phyloP scores from a whole-genome alignment of 805 yeast genomes.

The Candida cerambycidarum region DNA sequence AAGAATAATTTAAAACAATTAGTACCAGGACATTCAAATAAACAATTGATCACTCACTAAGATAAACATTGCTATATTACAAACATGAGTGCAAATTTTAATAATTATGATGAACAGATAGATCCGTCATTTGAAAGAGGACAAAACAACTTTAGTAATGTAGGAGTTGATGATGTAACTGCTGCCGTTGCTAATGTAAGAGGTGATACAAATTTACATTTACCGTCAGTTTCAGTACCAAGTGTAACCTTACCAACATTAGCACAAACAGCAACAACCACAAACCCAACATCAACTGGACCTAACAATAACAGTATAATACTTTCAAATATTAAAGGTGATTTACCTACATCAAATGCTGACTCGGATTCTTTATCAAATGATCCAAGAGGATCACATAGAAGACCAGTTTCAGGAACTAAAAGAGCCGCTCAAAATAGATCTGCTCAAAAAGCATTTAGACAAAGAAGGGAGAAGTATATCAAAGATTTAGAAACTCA shows the following conservation, averaged over 20 bases:
- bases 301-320: neutral
- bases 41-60: neutral
- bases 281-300: slow-evolving; percentile 12
- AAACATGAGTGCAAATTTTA: slow-evolving; percentile 16
- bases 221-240: slow-evolving; percentile 5
- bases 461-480: slow-evolving; percentile 79
- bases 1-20: too few relatives aligned
- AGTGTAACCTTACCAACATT: slow-evolving; percentile 6
- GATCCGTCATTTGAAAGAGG: slow-evolving; percentile 30
- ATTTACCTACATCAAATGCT: neutral
- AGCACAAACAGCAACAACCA: slow-evolving; percentile 1
- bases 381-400: slow-evolving; percentile 1
- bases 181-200: slow-evolving; percentile 19
- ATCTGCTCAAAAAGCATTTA: slow-evolving; percentile 87
- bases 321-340: neutral
- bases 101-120: slow-evolving; percentile 24
- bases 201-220: neutral
- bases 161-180: slow-evolving; percentile 20
- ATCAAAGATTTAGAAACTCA: slow-evolving; percentile 76
- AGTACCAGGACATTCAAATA: too few relatives aligned
- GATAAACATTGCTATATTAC: neutral
- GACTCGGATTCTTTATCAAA: slow-evolving; percentile 1
- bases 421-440: slow-evolving; percentile 92
- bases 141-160: slow-evolving; percentile 10
- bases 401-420: slow-evolving; percentile 53